phyloP scores from a whole-genome alignment of 2,329 filamentous ascomycete genomes.

The Leptographium galeiforme region DNA sequence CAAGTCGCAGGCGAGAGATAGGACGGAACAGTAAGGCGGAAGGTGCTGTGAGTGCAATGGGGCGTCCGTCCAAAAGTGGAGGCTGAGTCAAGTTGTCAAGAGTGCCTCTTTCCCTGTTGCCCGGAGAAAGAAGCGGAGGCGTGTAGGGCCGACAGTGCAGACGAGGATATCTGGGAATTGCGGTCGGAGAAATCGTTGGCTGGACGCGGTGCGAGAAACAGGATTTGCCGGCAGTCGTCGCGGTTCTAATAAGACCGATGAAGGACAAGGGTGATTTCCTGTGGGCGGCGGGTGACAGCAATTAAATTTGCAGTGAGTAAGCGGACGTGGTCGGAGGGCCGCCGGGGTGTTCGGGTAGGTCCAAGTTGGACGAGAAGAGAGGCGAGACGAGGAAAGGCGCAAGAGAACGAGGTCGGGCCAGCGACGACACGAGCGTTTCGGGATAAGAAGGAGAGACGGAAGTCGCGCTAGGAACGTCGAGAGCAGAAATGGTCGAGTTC shows the following conservation, averaged over 20 bases:
- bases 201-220: not conserved
- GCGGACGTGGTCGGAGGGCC: not conserved
- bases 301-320: not conserved
- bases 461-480: not conserved
- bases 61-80: not conserved
- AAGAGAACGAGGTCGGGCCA: slow-evolving; percentile 4
- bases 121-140: too few relatives aligned
- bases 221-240: not conserved
- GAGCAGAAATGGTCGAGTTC: not conserved
- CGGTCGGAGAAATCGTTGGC: too few relatives aligned
- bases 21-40: not conserved
- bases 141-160: too few relatives aligned
- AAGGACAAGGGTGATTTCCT: too few relatives aligned
- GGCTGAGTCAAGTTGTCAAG: too few relatives aligned
- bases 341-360: not conserved
- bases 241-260: too few relatives aligned
- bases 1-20: not conserved
- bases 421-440: not conserved
- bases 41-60: not conserved
- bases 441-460: not conserved
- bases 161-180: too few relatives aligned
- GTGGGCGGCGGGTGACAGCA: too few relatives aligned
- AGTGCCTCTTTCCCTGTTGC: too few relatives aligned
- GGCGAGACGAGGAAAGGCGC: not conserved
- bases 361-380: not conserved